phyloP scores from a whole-genome alignment of 1,284 basidiomycete species.

The Gyrodon tennesseensis region DNA sequence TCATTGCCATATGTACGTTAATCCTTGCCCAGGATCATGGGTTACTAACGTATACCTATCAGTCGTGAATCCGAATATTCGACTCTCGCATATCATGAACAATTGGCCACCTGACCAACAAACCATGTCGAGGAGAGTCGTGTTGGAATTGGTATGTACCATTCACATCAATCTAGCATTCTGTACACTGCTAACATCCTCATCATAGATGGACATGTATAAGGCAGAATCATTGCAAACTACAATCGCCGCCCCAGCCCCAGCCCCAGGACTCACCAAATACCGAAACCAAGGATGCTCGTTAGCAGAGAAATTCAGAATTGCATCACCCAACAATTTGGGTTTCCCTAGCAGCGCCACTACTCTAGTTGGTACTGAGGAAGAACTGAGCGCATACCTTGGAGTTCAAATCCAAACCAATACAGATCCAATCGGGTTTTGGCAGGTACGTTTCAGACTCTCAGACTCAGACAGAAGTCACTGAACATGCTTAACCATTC shows the following conservation, averaged over 20 bases:
- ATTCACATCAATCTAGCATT: neutral
- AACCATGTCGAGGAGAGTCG: neutral
- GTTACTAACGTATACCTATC: neutral
- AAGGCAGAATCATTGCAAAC: neutral
- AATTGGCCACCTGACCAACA: neutral
- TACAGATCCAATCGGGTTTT: neutral
- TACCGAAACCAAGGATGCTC: neutral
- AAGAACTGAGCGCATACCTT: neutral
- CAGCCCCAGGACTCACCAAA: neutral
- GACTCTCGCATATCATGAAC: neutral
- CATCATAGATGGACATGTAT: neutral
- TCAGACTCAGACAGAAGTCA: neutral
- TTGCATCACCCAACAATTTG: neutral
- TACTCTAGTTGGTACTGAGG: neutral
- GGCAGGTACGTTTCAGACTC: neutral
- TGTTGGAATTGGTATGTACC: neutral
- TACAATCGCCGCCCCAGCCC: no score
- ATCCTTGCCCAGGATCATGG: neutral
- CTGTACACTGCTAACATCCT: neutral
- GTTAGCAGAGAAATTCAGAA: neutral
- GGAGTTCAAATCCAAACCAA: neutral
- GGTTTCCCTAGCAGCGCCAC: neutral
- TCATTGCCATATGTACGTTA: neutral
- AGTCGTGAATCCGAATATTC: neutral
- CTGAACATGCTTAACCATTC: neutral